Conservation (phyloP, 495 filamentous ascomycete species). For the Umbilicaria muhlenbergii region DNA sequence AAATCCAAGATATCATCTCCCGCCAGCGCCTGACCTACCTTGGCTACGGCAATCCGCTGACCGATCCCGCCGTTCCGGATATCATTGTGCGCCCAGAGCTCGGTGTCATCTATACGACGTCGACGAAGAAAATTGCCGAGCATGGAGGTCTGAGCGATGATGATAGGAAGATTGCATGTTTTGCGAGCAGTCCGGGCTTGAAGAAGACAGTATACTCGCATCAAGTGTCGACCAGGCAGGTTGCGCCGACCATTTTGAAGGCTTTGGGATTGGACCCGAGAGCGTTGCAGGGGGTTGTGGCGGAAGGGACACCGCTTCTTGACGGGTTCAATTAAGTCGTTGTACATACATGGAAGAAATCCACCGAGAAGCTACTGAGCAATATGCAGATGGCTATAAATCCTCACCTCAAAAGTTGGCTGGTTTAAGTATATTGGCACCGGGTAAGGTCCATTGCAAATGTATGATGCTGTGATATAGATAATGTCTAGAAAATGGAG, state of each 20-base stretch:
- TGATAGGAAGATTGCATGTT: slow-evolving; percentile 19
- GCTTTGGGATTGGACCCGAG: slow-evolving; percentile 16
- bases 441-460: too few species aligned
- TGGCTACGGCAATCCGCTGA: slow-evolving; percentile 19
- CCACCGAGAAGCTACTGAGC: too few species aligned
- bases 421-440: too few species aligned
- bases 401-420: too few species aligned
- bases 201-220: slow-evolving; percentile 8
- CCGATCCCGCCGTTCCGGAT: slow-evolving; percentile 21
- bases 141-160: slow-evolving; percentile 21
- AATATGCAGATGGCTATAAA: too few species aligned
- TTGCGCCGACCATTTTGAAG: slow-evolving; percentile 20
- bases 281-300: slow-evolving; percentile 13
- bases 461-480: too few species aligned
- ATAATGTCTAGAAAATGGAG: too few species aligned
- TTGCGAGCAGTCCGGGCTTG: slow-evolving; percentile 15
- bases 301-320: slow-evolving; percentile 13
- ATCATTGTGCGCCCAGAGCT: slow-evolving; percentile 18
- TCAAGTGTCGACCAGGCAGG: slow-evolving; percentile 15
- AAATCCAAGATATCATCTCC: slow-evolving; percentile 19
- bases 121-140: slow-evolving; percentile 19
- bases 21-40: slow-evolving; percentile 10
- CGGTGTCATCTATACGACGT: slow-evolving; percentile 22
- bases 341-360: too few species aligned
- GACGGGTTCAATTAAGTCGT: slow-evolving; percentile 9